A percentile compares a stretch with the other conserved stretches of the same genome.
Evolutionary conservation across 495 filamentous ascomycete genomes (phyloP).

Genomic region (Cercophora newfieldiana): DNA sequence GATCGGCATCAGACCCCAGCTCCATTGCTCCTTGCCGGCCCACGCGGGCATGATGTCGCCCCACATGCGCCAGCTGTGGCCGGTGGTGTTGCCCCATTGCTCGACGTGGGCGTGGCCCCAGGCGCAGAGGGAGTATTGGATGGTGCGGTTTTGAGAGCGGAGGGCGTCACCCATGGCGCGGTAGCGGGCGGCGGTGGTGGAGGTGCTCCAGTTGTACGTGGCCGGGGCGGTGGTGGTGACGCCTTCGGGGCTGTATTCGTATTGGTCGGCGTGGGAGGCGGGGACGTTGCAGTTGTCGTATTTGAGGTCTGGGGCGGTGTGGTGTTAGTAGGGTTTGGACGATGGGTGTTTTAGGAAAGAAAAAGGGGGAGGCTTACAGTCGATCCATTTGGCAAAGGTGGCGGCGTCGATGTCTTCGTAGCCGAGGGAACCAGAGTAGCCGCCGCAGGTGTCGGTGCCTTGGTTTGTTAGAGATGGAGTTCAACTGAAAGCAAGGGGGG

Average conservation of each 20-base stretch:
- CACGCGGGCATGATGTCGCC: slow-evolving; percentile 52
- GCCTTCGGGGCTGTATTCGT: slow-evolving; percentile 18
- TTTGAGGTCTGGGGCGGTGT: slow-evolving; percentile 2
- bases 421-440: slow-evolving; percentile 38
- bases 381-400: slow-evolving; percentile 33
- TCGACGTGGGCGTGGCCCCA: slow-evolving; percentile 59
- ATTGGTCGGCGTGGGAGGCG: neutral
- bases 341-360: neutral
- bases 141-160: slow-evolving; percentile 53
- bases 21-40: slow-evolving; percentile 51
- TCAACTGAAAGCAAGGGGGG: too few species aligned
- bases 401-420: slow-evolving; percentile 49
- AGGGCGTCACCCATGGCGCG: slow-evolving; percentile 61
- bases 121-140: slow-evolving; percentile 64
- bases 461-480: too few species aligned
- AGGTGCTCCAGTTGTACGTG: slow-evolving; percentile 57
- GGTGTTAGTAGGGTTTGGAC: too few species aligned
- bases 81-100: slow-evolving; percentile 52
- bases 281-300: slow-evolving; percentile 3
- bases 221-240: slow-evolving; percentile 36
- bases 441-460: slow-evolving; percentile 37
- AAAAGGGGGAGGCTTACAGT: neutral
- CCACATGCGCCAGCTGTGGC: slow-evolving; percentile 57
- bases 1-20: slow-evolving; percentile 37
- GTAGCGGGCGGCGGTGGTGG: slow-evolving; percentile 57